These are phyloP conservation scores for Pulveroboletus ravenelii DNA, from an alignment of 768 basidiomycete genomes.

Conservation along the genomic window DNA sequence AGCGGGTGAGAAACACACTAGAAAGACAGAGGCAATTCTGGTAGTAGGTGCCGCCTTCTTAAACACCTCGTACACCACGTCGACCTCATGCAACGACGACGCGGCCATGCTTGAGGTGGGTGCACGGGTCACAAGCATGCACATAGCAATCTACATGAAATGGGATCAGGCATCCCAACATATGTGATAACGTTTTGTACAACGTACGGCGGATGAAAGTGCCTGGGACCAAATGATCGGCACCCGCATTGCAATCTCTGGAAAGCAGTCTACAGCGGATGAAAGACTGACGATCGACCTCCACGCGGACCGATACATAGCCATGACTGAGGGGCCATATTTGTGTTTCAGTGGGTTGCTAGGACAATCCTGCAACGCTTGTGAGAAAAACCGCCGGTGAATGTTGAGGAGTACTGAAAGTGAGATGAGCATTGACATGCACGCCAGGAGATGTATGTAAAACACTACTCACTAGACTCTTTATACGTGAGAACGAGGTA, in stretches of 20 bases:
- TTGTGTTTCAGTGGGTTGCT: conserved; percentile 53
- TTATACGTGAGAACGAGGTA: conserved; percentile 43
- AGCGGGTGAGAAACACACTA: conserved; percentile 31
- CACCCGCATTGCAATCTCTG: conserved; percentile 42
- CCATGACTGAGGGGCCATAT: conserved; percentile 66
- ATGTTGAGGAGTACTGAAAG: conserved; percentile 55
- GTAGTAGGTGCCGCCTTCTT: conserved; percentile 42
- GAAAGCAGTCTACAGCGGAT: conserved; percentile 37
- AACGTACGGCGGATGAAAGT: conserved; percentile 58
- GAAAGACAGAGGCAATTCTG: conserved; percentile 41
- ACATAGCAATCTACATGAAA: conserved; percentile 50
- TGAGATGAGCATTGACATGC: neutral
- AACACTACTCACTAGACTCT: conserved; percentile 41
- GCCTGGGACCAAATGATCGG: conserved; percentile 62
- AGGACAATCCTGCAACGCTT: conserved; percentile 58
- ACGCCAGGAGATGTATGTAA: neutral
- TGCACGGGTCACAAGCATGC: conserved; percentile 47
- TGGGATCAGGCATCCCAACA: neutral
- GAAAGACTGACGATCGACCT: conserved; percentile 50
- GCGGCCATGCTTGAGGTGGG: conserved; percentile 45
- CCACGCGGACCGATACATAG: conserved; percentile 70
- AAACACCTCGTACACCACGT: conserved; percentile 41
- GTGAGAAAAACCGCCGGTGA: conserved; percentile 64
- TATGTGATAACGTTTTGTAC: neutral
- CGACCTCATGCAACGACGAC: conserved; percentile 46